Conservation (phyloP, 192 early-diverging fungal genomes). For the Mortierella hygrophila region DNA sequence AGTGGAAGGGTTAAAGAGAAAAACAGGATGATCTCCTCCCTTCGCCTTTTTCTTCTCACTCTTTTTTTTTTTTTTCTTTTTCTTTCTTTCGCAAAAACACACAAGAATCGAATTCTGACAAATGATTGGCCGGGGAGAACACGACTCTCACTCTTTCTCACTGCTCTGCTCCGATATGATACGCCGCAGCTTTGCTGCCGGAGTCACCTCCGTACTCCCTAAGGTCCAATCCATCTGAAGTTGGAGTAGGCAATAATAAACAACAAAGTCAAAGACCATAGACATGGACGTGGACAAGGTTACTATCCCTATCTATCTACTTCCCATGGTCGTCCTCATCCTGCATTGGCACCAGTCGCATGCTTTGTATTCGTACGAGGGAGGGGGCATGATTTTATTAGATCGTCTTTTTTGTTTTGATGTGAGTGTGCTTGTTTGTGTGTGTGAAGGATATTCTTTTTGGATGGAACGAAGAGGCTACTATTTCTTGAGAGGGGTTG, state of each 20-base stretch:
- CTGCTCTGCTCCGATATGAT: background rate
- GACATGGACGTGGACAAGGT: no score
- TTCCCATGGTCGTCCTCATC: no score
- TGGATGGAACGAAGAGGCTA: background rate
- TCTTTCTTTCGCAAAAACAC: background rate
- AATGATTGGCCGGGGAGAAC: background rate
- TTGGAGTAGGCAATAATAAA: background rate
- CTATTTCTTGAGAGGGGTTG: background rate
- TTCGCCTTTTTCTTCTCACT: background rate
- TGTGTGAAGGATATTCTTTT: background rate
- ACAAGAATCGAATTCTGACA: background rate
- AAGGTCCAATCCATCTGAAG: background rate
- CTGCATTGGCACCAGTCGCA: no score
- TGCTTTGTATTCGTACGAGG: no score
- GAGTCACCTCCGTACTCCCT: background rate
- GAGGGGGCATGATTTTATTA: background rate
- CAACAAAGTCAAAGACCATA: no score
- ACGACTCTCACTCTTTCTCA: no score
- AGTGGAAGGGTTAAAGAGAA: background rate
- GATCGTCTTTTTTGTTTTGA: background rate
- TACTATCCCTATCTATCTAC: no score
- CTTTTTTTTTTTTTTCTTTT: background rate
- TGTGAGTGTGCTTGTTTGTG: background rate
- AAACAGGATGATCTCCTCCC: background rate
- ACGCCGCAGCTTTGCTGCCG: conserved; percentile 4